Base-by-base conservation (phyloP, 1,284 basidiomycete genomes). In the Laetiporus sulphureus region DNA sequence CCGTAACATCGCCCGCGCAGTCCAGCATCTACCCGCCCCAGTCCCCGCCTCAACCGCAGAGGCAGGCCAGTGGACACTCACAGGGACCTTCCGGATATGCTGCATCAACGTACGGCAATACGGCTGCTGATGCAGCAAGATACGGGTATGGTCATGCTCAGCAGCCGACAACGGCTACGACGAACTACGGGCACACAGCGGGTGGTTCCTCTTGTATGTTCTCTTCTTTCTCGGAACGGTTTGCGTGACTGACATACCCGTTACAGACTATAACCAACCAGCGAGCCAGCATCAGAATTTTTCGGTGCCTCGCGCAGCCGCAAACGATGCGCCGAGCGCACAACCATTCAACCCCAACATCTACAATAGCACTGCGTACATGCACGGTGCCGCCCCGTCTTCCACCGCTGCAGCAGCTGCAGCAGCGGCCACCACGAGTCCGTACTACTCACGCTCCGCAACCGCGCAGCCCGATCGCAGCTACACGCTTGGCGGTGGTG, bases 401-500 rank as follows among this genome's bases (percentile, higher is more conserved):
- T 45, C 53, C 12, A 44, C 48, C n/a, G 45, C 48, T 44, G 54
- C 45, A n/a, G 45, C 40, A 7, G 32, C 46, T 40, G 30, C 45
- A 47, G 46, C 44, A 35, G 47, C 41, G 40, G 37, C 56, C 30
- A 36, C 47, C 45, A 52, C 54, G 20, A 49, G 55, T 31, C 50
- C 50, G 34, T 53, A 61, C 49, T 38, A 52, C 37, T 40, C 44
- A 50, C 43, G 46, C 58, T 33, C 48, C 60, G 10, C 61, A 64
- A 42, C 56, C 19, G 54, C 63, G 10, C 61, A 51, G 50, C 57
- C 64, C 6, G 71, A 77, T n/a, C 73, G 71, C 19, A 68, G 62
- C 47, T 80, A 83, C 57, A 72, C 76, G 4, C 64, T 75, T 24
- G 75, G 76, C 8, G 77, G 76, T 19, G 70, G 69, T 38, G 72